These are phyloP conservation scores for Aphanocladium album DNA, from an alignment of 2,329 filamentous ascomycete species.

Conservation along the genomic window DNA sequence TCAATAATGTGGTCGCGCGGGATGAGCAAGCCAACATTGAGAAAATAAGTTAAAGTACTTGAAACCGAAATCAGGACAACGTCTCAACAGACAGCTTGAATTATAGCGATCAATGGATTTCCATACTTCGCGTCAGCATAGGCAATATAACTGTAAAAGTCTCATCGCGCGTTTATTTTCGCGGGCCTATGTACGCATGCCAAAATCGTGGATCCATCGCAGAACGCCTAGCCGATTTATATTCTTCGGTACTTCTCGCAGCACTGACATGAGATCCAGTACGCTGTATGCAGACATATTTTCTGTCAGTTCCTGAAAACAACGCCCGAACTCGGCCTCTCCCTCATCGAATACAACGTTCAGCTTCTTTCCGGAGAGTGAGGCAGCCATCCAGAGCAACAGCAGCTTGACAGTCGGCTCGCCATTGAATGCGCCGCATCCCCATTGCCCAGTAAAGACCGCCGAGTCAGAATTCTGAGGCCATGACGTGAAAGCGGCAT, in stretches of 20 bases:
- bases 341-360: conserved; percentile 17
- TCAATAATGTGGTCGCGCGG: too few relatives aligned
- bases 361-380: conserved; percentile 19
- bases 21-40: neutral
- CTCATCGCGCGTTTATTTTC: neutral
- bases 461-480: conserved; percentile 1
- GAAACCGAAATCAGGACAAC: too few relatives aligned
- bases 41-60: too few relatives aligned
- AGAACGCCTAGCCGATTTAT: neutral
- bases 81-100: too few relatives aligned
- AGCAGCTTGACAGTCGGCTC: conserved; percentile 27
- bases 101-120: too few relatives aligned
- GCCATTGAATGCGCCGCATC: conserved; percentile 32
- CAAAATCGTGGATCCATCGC: neutral
- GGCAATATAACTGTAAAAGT: too few relatives aligned
- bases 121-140: too few relatives aligned
- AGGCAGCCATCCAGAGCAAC: conserved; percentile 29
- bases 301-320: conserved; percentile 16
- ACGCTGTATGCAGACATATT: conserved; percentile 7
- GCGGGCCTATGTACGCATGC: neutral
- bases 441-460: conserved; percentile 28
- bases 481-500: conserved; percentile 23
- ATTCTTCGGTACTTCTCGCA: neutral
- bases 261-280: neutral
- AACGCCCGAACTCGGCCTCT: neutral